Evolutionary conservation across 1,139 yeast species (phyloP), one percentile per base, ranked within the genome.

Genomic region (Debaryomyces udenii): DNA sequence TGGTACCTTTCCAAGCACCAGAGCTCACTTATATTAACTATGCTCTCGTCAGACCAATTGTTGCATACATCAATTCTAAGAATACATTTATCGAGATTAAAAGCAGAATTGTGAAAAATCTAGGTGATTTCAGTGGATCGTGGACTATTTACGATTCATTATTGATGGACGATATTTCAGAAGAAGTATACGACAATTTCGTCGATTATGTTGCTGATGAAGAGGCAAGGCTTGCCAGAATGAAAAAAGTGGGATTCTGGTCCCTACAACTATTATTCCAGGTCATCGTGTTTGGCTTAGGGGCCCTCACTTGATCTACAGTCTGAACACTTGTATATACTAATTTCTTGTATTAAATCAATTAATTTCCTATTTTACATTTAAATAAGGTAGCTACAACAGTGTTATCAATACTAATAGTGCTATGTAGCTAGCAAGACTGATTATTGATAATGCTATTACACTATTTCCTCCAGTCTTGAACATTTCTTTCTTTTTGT

Each of bases 101-200:
- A 49, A 89, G 96, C 56, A 78, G 91, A 4, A 81, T 93, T n/a
- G 85, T 86, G 35, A 93, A 93, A 59, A 77, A 80, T 39, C 66
- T 89, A 22, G 70, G 72, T 27, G 98, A 93, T 56, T 93, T 93
- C 57, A 90, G 87, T 53, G 99, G 99, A 0, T 81, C 96, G 4
- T 93, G 99, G 99, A 93, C 99, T 1, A 75, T 90, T 4, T 93
- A 90, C 61, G 99, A 93, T 59, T 86, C 95, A 27, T 72, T 86
- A 42, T 70, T 93, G 45, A 89, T 93, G 96, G 95, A 87, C 56
- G 98, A 91, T 56, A 75, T 94, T 41, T 85, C 94, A 27, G 84
- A 84, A 33, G 96, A 88, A 52, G 95, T 91, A 2, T 91, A 91
- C 61, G 93, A 89, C 52, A 91, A 93, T 28, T 90, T 93, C 63